Evolutionary conservation across 2,329 filamentous ascomycete species (phyloP), one percentile per base, ranked within the genome.

Genomic region (Ascochyta koolunga): DNA sequence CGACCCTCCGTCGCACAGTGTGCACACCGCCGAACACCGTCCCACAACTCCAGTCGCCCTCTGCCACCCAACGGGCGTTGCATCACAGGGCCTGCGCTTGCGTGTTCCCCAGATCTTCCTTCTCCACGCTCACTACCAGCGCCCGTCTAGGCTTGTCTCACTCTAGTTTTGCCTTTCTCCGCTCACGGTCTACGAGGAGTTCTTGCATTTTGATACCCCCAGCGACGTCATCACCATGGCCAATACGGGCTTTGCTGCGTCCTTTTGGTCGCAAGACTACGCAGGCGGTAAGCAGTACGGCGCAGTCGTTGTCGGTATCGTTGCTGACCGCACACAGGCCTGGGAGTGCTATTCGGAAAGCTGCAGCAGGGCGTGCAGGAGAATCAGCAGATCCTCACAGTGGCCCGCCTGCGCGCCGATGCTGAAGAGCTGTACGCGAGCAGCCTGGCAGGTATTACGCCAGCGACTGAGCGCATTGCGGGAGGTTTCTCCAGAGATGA

Each of bases 231-330:
- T 58, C 60, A 61, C 48, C 42, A 73, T 73, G 70, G 60, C 69
- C 45, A 54, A 40, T 15, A 63, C 71, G 27, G 72, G 90, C 69
- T 98, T 99, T 78, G 88, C 92, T 66, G 91, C 93, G 79, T 96
- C 93, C 44, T 98, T 99, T 80, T 99, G 95, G 95, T 96, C 95
- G 59, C 86, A 86, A 74, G 95, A 99, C 83, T 98, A 98, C 83
- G 93, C 93, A 74, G 92, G 90, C 82, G 93, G 89, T 91, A 80
- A 75, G 85, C 50, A 36, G 51, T 90, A 79, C 75, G 83, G 46
- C 42, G 42, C 71, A 41, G 35, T 36, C n/a, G 36, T 24, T 37
- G 36, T 27, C 29, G 36, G 22, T 32, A 11, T 41, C 22, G 45
- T 37, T 62, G 46, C 70, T 70, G 58, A 74, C 67, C 44, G n/a